Base-by-base conservation (phyloP, 2,329 filamentous ascomycete genomes). In the Botryotinia narcissicola region DNA sequence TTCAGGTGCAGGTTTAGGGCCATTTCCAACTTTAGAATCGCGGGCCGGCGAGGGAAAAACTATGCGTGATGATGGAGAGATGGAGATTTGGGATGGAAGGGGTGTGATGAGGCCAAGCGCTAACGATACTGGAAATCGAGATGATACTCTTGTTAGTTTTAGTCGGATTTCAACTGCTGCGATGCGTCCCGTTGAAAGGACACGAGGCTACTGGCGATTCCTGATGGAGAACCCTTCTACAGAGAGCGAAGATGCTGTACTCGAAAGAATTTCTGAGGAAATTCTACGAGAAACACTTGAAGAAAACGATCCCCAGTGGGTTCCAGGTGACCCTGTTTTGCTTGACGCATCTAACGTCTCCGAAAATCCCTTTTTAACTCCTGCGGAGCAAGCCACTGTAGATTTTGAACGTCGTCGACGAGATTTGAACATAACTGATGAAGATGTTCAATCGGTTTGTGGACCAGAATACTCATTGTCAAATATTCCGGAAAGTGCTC, bases 41-140 rank as follows among this genome's bases (percentile, higher is more conserved):
- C 85, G 88, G 9, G 72, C 85, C 83, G 18, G 87, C 66, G 88
- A 93, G 77, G 92, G 92, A 73, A 94, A 95, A 80, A 84, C 86
- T n/a, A 84, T 86, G 61, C 86, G 88, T 69, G 88, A 91, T 74
- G 92, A 91, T 75, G 92, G 92, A 1, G 90, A 92, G 66, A 84
- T 92, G 72, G 85, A 90, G 60, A 83, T 95, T 22, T 83, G 86
- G 1, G 88, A 92, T 74, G 88, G 87, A 12, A 86, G 86, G 62
- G 85, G 87, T 2, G 87, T 89, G 6, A 84, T 93, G 61, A 87
- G 86, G 71, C 86, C 88, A 60, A 88, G 91, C 77, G 84, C 85
- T 44, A 85, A 86, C 16, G 91, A 93, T 78, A 88, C 85, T 1
- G 87, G 88, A 8, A 85, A 87, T 77, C 86, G 90, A 74, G 85